Conservation (phyloP, 2,329 filamentous ascomycete genomes). For the Helotiales sp. region DNA sequence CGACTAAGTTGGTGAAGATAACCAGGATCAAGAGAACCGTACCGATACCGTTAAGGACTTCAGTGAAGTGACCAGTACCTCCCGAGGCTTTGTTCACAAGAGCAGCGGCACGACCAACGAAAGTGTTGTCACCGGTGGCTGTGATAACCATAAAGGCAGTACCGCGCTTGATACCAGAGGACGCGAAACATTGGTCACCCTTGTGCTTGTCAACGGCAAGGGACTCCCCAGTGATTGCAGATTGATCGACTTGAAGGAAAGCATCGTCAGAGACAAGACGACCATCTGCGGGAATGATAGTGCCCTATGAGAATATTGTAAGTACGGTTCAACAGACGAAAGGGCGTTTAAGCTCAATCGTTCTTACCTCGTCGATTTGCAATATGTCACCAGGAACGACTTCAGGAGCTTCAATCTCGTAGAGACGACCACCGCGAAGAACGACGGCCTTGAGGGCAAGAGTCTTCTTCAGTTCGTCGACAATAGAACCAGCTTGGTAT, state of each 20-base stretch:
- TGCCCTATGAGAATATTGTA: conserved; percentile 52
- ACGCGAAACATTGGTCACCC: conserved; percentile 79
- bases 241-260: conserved; percentile 89
- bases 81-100: conserved; percentile 76
- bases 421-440: conserved; percentile 74
- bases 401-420: conserved; percentile 79
- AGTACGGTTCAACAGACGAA: conserved; percentile 2
- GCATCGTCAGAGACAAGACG: conserved; percentile 81
- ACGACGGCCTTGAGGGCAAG: conserved; percentile 86
- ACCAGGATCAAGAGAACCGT: conserved; percentile 78
- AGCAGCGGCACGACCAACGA: conserved; percentile 84
- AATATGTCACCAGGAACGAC: conserved; percentile 90
- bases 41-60: conserved; percentile 86
- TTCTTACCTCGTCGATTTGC: conserved; percentile 71
- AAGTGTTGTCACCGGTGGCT: conserved; percentile 84
- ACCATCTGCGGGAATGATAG: conserved; percentile 87
- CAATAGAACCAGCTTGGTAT: conserved; percentile 85
- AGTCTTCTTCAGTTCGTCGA: conserved; percentile 89
- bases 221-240: conserved; percentile 88
- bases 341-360: not conserved
- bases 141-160: conserved; percentile 82
- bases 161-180: conserved; percentile 87
- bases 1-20: conserved; percentile 74
- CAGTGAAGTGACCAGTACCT: conserved; percentile 84
- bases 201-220: conserved; percentile 87